These are phyloP conservation scores for Candida piceae DNA, from an alignment of 805 yeast genomes.

Conservation along the genomic window DNA sequence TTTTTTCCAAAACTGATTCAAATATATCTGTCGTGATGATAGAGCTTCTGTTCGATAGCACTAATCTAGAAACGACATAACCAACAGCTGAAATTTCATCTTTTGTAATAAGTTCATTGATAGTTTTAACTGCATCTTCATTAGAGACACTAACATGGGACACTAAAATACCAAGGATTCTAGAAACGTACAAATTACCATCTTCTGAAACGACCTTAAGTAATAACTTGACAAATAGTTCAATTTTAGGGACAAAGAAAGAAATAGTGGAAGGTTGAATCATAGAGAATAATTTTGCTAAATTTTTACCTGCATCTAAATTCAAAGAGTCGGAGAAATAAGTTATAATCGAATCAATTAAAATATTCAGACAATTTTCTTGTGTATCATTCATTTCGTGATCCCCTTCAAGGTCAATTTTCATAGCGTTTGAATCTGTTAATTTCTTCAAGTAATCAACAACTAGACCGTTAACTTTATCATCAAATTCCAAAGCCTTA, in stretches of 20 bases:
- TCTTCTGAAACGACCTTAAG: constrained; percentile 22
- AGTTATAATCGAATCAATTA: constrained; percentile 33
- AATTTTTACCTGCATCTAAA: constrained; percentile 7
- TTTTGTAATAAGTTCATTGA: constrained; percentile 6
- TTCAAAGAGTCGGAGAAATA: constrained; percentile 4
- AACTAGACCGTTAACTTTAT: constrained; percentile 36
- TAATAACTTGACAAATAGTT: constrained; percentile 10
- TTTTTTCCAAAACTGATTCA: constrained; percentile 10
- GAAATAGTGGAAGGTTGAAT: constrained; percentile 16
- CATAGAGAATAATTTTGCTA: constrained; percentile 25
- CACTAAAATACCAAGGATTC: constrained; percentile 24
- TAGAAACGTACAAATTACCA: constrained; percentile 16
- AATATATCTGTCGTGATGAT: constrained; percentile 11
- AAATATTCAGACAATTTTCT: constrained; percentile 13
- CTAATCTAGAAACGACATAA: constrained; percentile 43
- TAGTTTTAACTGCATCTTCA: constrained; percentile 2
- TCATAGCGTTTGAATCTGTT: background rate
- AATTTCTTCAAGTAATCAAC: constrained; percentile 14
- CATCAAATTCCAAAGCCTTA: constrained; percentile 62
- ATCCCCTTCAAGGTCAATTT: constrained; percentile 15
- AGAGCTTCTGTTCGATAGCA: constrained; percentile 27
- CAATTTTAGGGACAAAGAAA: constrained; percentile 9
- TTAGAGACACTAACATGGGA: constrained; percentile 33
- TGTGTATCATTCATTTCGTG: constrained; percentile 5
- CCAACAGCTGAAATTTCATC: constrained; percentile 32